These are phyloP conservation scores for Pythium folliculosum DNA, from an alignment of 352 stramenopile genomes.

Conservation along the genomic window DNA sequence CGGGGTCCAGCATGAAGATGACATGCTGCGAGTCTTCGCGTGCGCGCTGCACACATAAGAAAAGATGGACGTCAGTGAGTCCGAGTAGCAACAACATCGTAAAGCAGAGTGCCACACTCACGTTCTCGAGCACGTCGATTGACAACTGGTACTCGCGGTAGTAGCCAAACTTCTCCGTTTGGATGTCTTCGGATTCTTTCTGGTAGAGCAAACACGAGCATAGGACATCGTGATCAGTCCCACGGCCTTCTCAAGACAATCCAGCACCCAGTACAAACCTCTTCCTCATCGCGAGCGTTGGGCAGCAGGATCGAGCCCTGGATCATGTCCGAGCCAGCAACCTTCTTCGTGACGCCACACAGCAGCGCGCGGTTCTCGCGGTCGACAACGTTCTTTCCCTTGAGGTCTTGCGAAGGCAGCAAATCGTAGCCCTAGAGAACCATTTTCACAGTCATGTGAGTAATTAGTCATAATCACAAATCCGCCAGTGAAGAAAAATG, in stretches of 20 bases:
- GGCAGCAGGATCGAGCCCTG: conserved; percentile 80
- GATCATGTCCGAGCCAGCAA: conserved; percentile 55
- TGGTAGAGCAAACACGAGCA: conserved; percentile 2
- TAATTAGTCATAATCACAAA: no score
- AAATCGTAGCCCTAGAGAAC: conserved; percentile 80
- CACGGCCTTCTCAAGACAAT: not conserved
- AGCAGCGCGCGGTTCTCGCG: conserved; percentile 72
- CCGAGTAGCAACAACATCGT: not conserved
- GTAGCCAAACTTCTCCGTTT: conserved; percentile 77
- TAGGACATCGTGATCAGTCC: not conserved
- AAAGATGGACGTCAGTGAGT: conserved; percentile 2
- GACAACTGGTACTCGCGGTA: conserved; percentile 82
- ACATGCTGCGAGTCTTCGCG: conserved; percentile 68
- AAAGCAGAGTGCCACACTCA: conserved; percentile 35
- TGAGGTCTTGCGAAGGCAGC: conserved; percentile 77
- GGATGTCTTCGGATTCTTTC: conserved; percentile 50
- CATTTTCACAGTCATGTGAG: not conserved
- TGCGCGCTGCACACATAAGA: conserved; percentile 4
- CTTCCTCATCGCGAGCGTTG: conserved; percentile 51
- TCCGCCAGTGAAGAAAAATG: conserved; percentile 10
- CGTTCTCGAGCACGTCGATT: conserved; percentile 64
- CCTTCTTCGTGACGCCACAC: conserved; percentile 75
- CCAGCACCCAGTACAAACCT: conserved; percentile 31
- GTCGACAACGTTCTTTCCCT: conserved; percentile 69
- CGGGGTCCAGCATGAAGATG: conserved; percentile 78